phyloP scores from a whole-genome alignment of 1,284 basidiomycete species.

The Cutaneotrichosporon mucoides region DNA sequence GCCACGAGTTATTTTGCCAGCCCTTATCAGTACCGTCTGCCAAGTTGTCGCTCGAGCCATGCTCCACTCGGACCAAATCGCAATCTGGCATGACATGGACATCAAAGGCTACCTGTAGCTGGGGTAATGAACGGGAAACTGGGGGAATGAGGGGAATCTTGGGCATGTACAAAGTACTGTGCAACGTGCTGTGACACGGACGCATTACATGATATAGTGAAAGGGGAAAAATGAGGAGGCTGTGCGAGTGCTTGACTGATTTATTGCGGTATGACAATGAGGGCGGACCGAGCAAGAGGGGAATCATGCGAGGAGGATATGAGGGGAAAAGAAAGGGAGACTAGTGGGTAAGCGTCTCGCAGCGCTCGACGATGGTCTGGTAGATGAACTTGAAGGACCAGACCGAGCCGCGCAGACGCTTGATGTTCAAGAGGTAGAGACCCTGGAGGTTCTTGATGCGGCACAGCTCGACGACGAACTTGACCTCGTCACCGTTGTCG shows the following conservation, averaged over 20 bases:
- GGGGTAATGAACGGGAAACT: background rate
- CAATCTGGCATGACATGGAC: background rate
- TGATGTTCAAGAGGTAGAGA: slow-evolving; percentile 82
- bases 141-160: background rate
- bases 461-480: slow-evolving; percentile 87
- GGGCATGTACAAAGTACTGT: background rate
- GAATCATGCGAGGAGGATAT: background rate
- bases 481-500: slow-evolving; percentile 86
- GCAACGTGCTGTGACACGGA: background rate
- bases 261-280: background rate
- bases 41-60: too few species aligned
- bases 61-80: background rate
- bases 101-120: slow-evolving; percentile 2
- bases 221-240: background rate
- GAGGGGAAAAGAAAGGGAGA: background rate
- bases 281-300: background rate
- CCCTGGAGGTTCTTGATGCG: slow-evolving; percentile 79
- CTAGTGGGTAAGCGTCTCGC: slow-evolving; percentile 38
- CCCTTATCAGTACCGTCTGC: too few species aligned
- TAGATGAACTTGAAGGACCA: slow-evolving; percentile 93
- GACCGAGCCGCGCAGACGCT: slow-evolving; percentile 83
- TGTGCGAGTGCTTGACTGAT: background rate
- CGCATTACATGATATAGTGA: slow-evolving; percentile 3
- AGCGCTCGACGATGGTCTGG: slow-evolving; percentile 71
- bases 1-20: background rate